Evolutionary conservation across 192 early-diverging fungal species (phyloP).

Genomic region (Bifiguratus adelaidae): DNA sequence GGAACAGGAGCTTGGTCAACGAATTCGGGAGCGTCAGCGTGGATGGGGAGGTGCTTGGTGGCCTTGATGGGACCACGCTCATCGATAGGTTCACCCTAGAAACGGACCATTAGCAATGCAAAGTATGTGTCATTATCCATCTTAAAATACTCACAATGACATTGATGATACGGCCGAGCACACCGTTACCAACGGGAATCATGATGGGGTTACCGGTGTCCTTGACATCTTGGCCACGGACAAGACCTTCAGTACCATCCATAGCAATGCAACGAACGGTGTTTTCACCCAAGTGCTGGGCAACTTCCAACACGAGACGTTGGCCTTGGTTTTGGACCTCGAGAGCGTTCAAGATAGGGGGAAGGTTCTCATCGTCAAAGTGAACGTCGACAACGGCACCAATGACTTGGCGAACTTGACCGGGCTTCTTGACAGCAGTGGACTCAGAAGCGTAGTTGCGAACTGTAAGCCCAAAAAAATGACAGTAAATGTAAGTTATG

Average conservation of each 20-base stretch:
- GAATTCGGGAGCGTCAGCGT: constrained; percentile 88
- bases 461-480: too few species aligned
- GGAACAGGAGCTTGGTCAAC: constrained; percentile 92
- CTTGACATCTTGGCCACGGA: constrained; percentile 87
- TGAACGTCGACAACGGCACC: constrained; percentile 99
- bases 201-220: constrained; percentile 92
- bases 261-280: constrained; percentile 98
- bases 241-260: constrained; percentile 82
- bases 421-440: constrained; percentile 42
- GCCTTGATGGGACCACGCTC: constrained; percentile 93
- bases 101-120: too few species aligned
- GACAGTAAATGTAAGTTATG: too few species aligned
- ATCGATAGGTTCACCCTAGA: constrained; percentile 97
- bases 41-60: constrained; percentile 81
- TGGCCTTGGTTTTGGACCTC: constrained; percentile 74
- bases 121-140: too few species aligned
- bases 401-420: constrained; percentile 88
- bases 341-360: constrained; percentile 93
- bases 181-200: constrained; percentile 89
- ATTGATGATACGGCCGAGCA: constrained; percentile 97
- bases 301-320: constrained; percentile 91
- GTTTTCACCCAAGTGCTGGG: constrained; percentile 97
- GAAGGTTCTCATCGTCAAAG: constrained; percentile 81
- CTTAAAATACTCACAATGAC: too few species aligned
- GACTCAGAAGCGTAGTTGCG: constrained; percentile 56